Base-by-base conservation (phyloP, 176 grass and related monocot genomes). In the Carex kokanica region DNA sequence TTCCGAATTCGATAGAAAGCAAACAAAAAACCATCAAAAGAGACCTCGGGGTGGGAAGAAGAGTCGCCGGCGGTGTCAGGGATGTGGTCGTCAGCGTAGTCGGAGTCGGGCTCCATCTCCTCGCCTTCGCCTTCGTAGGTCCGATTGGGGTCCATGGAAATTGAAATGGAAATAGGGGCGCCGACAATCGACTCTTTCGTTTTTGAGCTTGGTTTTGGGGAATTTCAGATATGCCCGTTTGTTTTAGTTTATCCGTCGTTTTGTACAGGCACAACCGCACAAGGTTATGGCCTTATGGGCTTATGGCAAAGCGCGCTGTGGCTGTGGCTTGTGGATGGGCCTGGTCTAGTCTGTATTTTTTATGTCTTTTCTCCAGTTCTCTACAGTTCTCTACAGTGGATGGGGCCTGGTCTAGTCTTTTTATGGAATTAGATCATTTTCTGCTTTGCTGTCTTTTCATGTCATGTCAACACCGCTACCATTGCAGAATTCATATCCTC, bases 11-110 rank as follows among this genome's bases (percentile, higher is more conserved):
- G 18, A 25, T 49, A 11, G 49, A 79, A 9, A 65, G 4, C 24
- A 80, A 80, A 55, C 60, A 34, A 61, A n/a, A 67, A 83, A 83
- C 38, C 77, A 63, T 54, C 78, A 57, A 24, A 25, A 77, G 65
- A 57, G 31, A 87, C 86, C 86, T 87, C 86, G 25, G 68, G 80
- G 20, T 83, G 81, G 24, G 86, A 64, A 58, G 80, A 65, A 12
- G 86, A 78, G 55, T 23, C 65, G 20, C 3, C 45, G 64, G 29
- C 38, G 6, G 32, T 8, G 45, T 41, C 25, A 11, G 57, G 16
- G 63, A 47, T 8, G 66, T 36, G 5, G 27, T 53, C 66, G 25
- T 8, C 70, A 41, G 70, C 74, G 72, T 64, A 65, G 20, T 77
- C 60, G 6, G 32, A 65, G 13, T 77, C 60, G 6, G 32, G 72